Conservation (phyloP, 208 protist species). For the Trypanosoma lewisi region DNA sequence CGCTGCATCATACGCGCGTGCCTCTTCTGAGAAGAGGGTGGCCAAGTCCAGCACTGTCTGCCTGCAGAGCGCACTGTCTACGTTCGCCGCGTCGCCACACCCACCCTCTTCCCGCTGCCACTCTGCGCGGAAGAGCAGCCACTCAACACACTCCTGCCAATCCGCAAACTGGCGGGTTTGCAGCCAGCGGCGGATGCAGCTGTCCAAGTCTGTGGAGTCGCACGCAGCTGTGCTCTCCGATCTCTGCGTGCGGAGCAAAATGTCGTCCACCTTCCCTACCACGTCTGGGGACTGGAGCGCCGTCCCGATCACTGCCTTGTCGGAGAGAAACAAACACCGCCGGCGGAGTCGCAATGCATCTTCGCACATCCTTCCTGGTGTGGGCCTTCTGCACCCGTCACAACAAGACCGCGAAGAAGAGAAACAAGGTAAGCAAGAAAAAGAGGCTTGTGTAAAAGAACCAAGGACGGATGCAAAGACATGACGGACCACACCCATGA, state of each 20-base stretch:
- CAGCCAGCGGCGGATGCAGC: conserved; percentile 3
- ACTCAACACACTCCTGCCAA: conserved; percentile 57
- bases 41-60: conserved; percentile 4
- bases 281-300: conserved; percentile 5
- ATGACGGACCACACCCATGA: background rate
- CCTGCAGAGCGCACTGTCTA: background rate
- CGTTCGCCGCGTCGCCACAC: background rate
- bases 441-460: background rate
- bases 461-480: background rate
- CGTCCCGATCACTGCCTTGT: conserved; percentile 31
- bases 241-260: conserved; percentile 2
- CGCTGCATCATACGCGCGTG: conserved; percentile 3
- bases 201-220: background rate
- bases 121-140: conserved; percentile 34
- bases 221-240: background rate
- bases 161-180: conserved; percentile 10
- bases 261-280: background rate
- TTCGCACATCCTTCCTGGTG: conserved; percentile 15
- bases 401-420: conserved; percentile 1
- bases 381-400: background rate
- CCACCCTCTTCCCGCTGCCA: background rate
- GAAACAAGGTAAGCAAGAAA: background rate
- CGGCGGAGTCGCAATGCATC: conserved; percentile 46
- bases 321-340: conserved; percentile 66
- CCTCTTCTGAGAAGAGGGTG: conserved; percentile 15